Conservation (phyloP, 2,329 filamentous ascomycete species). For the Alternaria tenuissima region DNA sequence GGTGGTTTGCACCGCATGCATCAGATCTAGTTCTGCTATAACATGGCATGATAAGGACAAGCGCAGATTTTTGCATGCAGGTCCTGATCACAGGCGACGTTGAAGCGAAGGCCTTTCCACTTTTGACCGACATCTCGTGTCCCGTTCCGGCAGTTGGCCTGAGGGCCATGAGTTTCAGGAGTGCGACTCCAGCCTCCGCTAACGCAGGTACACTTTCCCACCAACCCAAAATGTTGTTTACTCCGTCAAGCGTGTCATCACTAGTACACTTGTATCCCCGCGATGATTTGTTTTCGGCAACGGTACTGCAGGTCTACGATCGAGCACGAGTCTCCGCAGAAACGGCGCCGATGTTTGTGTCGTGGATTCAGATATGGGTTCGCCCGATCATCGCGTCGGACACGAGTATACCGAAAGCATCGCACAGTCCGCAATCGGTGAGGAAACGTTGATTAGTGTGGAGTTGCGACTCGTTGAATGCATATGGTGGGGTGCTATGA, state of each 20-base stretch:
- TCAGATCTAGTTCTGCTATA: conserved; percentile 30
- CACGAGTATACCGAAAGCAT: not conserved
- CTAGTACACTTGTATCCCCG: conserved; percentile 13
- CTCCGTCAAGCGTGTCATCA: conserved; percentile 41
- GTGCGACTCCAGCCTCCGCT: conserved; percentile 35
- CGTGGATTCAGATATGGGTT: conserved; percentile 10
- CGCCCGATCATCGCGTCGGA: not conserved
- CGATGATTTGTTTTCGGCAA: conserved; percentile 42
- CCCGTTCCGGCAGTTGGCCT: conserved; percentile 35
- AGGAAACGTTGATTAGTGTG: conserved; percentile 7
- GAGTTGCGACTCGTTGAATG: conserved; percentile 3
- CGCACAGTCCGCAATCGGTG: not conserved
- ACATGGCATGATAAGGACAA: conserved; percentile 24
- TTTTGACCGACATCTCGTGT: conserved; percentile 32
- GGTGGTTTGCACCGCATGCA: conserved; percentile 19
- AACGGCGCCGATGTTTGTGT: conserved; percentile 19
- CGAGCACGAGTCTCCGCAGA: conserved; percentile 41
- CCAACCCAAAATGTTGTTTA: conserved; percentile 44
- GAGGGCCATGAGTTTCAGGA: conserved; percentile 45
- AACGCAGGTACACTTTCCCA: conserved; percentile 48
- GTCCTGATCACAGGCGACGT: conserved; percentile 19
- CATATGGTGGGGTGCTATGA: conserved; percentile 11
- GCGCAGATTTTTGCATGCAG: conserved; percentile 19
- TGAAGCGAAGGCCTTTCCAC: conserved; percentile 32
- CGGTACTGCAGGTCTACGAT: conserved; percentile 35